phyloP scores from a whole-genome alignment of 2,329 filamentous ascomycete genomes.

The Thelonectria blattea region DNA sequence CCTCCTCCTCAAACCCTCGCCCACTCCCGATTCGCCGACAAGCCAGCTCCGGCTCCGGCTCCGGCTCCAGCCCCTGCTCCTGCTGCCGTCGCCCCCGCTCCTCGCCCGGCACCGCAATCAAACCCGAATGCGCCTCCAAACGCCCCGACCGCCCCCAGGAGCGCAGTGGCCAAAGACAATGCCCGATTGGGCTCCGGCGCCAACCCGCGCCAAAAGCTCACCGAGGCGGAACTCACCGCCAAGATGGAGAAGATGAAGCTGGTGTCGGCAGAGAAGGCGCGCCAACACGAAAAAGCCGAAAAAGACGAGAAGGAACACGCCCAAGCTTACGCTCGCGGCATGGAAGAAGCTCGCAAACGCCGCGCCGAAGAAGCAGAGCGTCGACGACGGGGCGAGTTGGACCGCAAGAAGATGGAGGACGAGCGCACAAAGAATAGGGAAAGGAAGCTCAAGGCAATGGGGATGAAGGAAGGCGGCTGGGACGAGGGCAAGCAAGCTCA shows the following conservation, averaged over 20 bases:
- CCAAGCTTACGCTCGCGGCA: conserved; percentile 58
- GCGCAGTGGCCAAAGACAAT: conserved; percentile 45
- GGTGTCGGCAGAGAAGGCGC: conserved; percentile 61
- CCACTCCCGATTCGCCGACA: conserved; percentile 44
- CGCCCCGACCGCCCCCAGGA: conserved; percentile 41
- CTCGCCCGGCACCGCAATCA: conserved; percentile 27
- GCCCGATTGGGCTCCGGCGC: conserved; percentile 59
- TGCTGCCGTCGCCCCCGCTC: conserved; percentile 9
- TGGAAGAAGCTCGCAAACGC: conserved; percentile 60
- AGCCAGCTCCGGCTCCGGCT: conserved; percentile 31
- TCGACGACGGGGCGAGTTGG: conserved; percentile 58
- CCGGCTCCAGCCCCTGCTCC: conserved; percentile 10
- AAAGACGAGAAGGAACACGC: conserved; percentile 63
- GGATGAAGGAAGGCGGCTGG: conserved; percentile 61
- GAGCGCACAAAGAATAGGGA: conserved; percentile 66
- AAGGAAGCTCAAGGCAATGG: conserved; percentile 65
- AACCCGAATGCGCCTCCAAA: conserved; percentile 40
- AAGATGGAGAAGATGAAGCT: conserved; percentile 69
- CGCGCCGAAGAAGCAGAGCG: conserved; percentile 59
- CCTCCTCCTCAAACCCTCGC: conserved; percentile 37
- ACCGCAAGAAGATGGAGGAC: conserved; percentile 59
- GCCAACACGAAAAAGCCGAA: conserved; percentile 64
- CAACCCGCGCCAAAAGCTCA: conserved; percentile 66
- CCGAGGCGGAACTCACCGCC: conserved; percentile 61
- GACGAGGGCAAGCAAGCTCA: conserved; percentile 61